These are phyloP conservation scores for Aureobasidium leucospermi DNA, from an alignment of 2,329 filamentous ascomycete species.

Conservation along the genomic window DNA sequence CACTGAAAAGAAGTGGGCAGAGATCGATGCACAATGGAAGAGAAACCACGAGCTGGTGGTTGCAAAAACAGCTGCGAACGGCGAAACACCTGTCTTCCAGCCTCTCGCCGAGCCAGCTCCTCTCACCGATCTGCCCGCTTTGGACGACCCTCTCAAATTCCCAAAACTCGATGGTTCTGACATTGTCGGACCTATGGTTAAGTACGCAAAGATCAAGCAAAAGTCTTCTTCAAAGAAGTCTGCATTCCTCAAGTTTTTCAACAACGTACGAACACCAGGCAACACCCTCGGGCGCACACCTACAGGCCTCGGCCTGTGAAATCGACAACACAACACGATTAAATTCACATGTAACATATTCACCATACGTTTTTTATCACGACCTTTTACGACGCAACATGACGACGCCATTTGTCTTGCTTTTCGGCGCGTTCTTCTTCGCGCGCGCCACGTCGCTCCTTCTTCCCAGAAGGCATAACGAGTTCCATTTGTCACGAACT, in stretches of 20 bases:
- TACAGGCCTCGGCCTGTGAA: slow-evolving; percentile 1
- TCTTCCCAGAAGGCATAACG: neutral
- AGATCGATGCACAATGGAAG: slow-evolving; percentile 70
- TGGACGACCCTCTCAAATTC: slow-evolving; percentile 75
- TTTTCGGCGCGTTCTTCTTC: neutral
- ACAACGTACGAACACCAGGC: slow-evolving; percentile 20
- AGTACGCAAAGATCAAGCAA: slow-evolving; percentile 29
- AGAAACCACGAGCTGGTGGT: slow-evolving; percentile 59
- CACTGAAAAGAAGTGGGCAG: slow-evolving; percentile 83
- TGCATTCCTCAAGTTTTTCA: slow-evolving; percentile 28
- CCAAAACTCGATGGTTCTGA: slow-evolving; percentile 82
- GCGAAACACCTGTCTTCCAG: slow-evolving; percentile 32
- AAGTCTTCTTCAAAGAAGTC: slow-evolving; percentile 23
- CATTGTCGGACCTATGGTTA: slow-evolving; percentile 86
- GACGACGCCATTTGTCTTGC: slow-evolving; percentile 11
- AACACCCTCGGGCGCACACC: slow-evolving; percentile 10
- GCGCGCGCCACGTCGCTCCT: slow-evolving; percentile 3
- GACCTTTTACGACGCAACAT: slow-evolving; percentile 9
- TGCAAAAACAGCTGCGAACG: slow-evolving; percentile 27
- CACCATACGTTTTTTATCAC: slow-evolving; percentile 10
- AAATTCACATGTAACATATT: slow-evolving; percentile 10
- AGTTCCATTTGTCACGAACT: slow-evolving; percentile 10
- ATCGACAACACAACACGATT: neutral
- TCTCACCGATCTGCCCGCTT: slow-evolving; percentile 57
- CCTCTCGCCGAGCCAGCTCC: slow-evolving; percentile 41